Evolutionary conservation across 805 yeast genomes (phyloP).

Genomic region (Yarrowia deformans): DNA sequence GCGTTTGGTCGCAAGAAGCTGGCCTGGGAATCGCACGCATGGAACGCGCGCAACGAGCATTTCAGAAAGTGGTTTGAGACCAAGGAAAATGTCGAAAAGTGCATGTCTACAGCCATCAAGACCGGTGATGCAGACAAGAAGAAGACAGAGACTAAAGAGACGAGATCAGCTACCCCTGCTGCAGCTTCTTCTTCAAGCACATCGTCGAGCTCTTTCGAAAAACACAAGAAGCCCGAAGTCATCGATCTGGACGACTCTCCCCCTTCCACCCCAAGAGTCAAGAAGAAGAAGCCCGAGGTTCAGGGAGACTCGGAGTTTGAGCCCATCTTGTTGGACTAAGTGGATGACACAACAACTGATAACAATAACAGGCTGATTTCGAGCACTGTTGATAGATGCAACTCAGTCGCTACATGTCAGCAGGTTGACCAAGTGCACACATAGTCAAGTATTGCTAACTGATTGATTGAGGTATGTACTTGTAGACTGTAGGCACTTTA

Average conservation of each 20-base stretch:
- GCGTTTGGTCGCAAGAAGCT: constrained; percentile 62
- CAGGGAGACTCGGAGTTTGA: constrained; percentile 27
- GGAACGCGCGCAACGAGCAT: constrained; percentile 55
- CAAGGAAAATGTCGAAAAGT: neutral
- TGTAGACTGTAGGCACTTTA: no score
- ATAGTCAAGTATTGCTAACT: no score
- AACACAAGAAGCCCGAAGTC: constrained; percentile 8
- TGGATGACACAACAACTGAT: no score
- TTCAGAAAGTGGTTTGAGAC: constrained; percentile 17
- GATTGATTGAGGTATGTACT: no score
- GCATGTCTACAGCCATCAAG: neutral
- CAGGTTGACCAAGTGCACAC: no score
- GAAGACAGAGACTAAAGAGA: neutral
- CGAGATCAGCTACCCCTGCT: neutral
- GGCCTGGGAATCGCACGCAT: constrained; percentile 67
- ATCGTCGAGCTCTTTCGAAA: neutral
- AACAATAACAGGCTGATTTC: no score
- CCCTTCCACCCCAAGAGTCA: constrained; percentile 2
- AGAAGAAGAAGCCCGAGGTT: constrained; percentile 25
- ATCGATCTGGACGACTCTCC: constrained; percentile 31
- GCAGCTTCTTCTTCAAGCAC: neutral
- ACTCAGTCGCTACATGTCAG: no score
- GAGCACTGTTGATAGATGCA: no score
- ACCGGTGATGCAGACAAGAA: neutral
- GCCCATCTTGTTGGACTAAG: constrained; percentile 26